These are phyloP conservation scores for Hevea brasiliensis DNA, from an alignment of 345 rosid species.

Conservation along the genomic window DNA sequence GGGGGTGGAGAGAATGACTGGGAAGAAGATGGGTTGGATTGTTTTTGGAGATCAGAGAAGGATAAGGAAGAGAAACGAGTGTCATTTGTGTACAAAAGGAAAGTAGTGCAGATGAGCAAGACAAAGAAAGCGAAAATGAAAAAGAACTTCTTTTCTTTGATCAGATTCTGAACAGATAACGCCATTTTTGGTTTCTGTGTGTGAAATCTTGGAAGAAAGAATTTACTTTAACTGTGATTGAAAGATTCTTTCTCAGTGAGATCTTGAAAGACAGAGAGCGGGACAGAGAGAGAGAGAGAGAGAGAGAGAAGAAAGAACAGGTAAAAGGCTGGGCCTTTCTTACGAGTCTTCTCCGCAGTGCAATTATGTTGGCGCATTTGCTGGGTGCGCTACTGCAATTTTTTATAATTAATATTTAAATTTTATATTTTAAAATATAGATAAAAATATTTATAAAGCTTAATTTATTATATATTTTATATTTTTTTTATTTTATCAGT, in stretches of 20 bases:
- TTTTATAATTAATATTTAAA: no score
- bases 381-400: no score
- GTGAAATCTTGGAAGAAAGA: neutral
- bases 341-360: neutral
- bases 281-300: conserved; percentile 6
- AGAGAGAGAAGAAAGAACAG: neutral
- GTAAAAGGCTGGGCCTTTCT: neutral
- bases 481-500: no score
- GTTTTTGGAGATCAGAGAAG: conserved; percentile 32
- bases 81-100: conserved; percentile 37
- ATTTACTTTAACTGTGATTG: neutral
- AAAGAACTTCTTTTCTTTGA: conserved; percentile 44
- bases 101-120: conserved; percentile 39
- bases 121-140: conserved; percentile 47
- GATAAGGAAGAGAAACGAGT: conserved; percentile 35
- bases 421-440: no score
- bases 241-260: neutral
- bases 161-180: conserved; percentile 43
- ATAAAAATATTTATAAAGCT: no score
- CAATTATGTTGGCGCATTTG: neutral
- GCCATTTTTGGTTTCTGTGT: conserved; percentile 37
- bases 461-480: no score
- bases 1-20: conserved; percentile 19
- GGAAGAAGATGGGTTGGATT: conserved; percentile 17
- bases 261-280: neutral